A percentile compares a stretch with the other conserved stretches of the same genome.
Conservation (phyloP, 441 rosid genomes). For the Manihot esculenta region DNA sequence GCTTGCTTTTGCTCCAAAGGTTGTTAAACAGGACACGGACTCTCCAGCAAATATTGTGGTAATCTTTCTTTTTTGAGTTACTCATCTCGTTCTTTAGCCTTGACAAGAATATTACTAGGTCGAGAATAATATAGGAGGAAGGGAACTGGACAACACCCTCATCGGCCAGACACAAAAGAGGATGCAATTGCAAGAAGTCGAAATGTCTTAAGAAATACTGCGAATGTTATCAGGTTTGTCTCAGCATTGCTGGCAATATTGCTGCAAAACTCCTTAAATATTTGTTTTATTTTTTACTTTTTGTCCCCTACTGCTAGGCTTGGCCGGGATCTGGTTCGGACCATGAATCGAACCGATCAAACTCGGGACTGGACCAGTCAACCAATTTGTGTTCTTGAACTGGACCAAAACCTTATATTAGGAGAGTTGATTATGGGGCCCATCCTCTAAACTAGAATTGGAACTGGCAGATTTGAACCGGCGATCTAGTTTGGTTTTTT, state of each 20-base stretch:
- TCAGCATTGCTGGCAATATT: background rate
- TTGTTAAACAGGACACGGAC: conserved; percentile 25
- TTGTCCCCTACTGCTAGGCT: too few relatives aligned
- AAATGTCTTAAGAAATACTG: conserved; percentile 61
- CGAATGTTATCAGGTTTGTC: conserved; percentile 65
- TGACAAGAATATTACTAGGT: conserved; percentile 11
- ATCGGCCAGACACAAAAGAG: conserved; percentile 54
- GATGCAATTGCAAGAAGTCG: conserved; percentile 67
- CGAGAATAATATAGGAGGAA: conserved; percentile 32
- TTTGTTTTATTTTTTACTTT: background rate
- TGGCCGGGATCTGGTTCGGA: too few relatives aligned
- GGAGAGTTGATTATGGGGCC: too few relatives aligned
- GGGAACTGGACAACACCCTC: conserved; percentile 29
- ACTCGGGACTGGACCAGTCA: too few relatives aligned
- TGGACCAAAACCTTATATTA: too few relatives aligned
- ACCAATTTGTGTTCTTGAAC: too few relatives aligned
- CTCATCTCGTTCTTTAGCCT: background rate
- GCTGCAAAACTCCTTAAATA: background rate
- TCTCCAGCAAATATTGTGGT: conserved; percentile 31
- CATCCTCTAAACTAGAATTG: too few relatives aligned
- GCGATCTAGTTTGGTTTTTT: too few relatives aligned
- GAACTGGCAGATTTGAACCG: too few relatives aligned
- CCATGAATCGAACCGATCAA: too few relatives aligned
- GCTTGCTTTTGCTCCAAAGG: conserved; percentile 51
- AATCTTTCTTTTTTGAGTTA: conserved; percentile 14